A percentile compares a stretch with the other conserved stretches of the same genome.
phyloP scores from a whole-genome alignment of 2,329 filamentous ascomycete genomes.

The Drechslerella stenobrocha region DNA sequence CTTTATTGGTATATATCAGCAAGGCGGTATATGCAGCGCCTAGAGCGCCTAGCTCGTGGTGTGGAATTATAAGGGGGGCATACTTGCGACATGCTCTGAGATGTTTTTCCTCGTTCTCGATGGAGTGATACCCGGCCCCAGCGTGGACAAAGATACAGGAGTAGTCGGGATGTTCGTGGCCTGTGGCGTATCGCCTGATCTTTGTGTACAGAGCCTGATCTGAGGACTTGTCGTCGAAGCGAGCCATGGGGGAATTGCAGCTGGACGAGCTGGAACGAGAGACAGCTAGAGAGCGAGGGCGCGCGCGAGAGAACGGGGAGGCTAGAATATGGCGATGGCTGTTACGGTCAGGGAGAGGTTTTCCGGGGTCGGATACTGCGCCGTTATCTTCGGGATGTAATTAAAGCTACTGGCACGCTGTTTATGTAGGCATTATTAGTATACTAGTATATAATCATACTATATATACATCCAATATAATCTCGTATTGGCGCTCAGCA shows the following conservation, averaged over 20 bases:
- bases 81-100: conserved; percentile 86
- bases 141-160: conserved; percentile 89
- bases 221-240: background rate
- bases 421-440: too few species aligned
- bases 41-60: background rate
- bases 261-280: too few species aligned
- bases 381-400: too few species aligned
- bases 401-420: too few species aligned
- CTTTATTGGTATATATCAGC: conserved; percentile 63
- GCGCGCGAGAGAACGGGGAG: too few species aligned
- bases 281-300: too few species aligned
- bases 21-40: background rate
- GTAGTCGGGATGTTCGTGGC: conserved; percentile 40
- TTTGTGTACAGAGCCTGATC: conserved; percentile 35
- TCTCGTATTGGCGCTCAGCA: too few species aligned
- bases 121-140: conserved; percentile 90
- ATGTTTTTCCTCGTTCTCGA: conserved; percentile 80
- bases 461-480: too few species aligned
- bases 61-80: conserved; percentile 56
- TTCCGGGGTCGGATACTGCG: too few species aligned
- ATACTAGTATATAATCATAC: too few species aligned
- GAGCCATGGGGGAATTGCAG: conserved; percentile 17
- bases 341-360: too few species aligned
- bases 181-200: conserved; percentile 21
- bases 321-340: too few species aligned